These are phyloP conservation scores for Thalassiosira exigua DNA, from an alignment of 352 stramenopile genomes.

Conservation along the genomic window DNA sequence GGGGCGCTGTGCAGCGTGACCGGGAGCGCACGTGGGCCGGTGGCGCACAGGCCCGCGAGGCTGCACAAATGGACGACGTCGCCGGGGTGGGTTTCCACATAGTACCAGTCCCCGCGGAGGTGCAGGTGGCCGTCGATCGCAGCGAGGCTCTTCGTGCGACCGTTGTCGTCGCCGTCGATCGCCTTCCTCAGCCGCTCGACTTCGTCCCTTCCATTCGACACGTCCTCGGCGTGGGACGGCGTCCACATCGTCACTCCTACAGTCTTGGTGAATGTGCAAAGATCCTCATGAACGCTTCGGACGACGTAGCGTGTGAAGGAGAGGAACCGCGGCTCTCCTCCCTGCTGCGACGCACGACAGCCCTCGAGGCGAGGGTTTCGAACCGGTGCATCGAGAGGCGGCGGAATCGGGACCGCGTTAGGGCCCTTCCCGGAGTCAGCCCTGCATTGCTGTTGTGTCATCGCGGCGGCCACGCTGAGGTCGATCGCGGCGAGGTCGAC, in stretches of 20 bases:
- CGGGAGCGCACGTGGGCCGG: constrained; percentile 69
- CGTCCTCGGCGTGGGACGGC: constrained; percentile 10
- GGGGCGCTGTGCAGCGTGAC: constrained; percentile 68
- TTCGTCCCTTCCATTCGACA: not conserved
- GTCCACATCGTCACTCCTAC: constrained; percentile 61
- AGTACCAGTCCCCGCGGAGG: constrained; percentile 78
- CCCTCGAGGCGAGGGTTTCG: constrained; percentile 26
- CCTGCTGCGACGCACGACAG: not conserved
- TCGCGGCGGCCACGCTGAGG: constrained; percentile 28
- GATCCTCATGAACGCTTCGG: constrained; percentile 56
- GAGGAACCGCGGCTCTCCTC: constrained; percentile 18
- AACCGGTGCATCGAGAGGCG: constrained; percentile 32
- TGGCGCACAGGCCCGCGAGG: constrained; percentile 69
- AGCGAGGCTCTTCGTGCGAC: not conserved
- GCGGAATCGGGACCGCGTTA: not conserved
- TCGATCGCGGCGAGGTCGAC: constrained; percentile 56
- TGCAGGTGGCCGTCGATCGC: constrained; percentile 47
- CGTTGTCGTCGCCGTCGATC: not conserved
- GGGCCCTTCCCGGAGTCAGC: not conserved
- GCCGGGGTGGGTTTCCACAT: constrained; percentile 54
- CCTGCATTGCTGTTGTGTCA: constrained; percentile 19
- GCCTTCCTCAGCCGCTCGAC: constrained; percentile 1
- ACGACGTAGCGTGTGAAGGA: constrained; percentile 78
- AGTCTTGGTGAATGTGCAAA: constrained; percentile 57
- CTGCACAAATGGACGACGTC: constrained; percentile 82